Conservation (phyloP, 768 basidiomycete species). For the Rossbeevera mucosa region DNA sequence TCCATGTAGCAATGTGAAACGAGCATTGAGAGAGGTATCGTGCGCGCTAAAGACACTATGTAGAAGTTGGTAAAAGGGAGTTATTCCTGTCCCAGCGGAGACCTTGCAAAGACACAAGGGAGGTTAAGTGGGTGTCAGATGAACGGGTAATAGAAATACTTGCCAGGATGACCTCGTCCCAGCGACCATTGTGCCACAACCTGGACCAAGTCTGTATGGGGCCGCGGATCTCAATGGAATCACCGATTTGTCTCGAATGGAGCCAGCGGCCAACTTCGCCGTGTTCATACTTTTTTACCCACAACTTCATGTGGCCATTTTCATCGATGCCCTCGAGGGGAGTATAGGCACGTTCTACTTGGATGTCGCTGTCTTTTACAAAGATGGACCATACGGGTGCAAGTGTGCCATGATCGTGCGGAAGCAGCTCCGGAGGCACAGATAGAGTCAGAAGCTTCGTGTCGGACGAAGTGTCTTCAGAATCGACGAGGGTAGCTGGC, state of each 20-base stretch:
- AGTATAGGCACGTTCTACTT: constrained; percentile 83
- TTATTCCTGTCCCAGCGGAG: constrained; percentile 84
- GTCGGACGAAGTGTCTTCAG: constrained; percentile 47
- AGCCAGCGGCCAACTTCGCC: constrained; percentile 86
- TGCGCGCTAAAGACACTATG: constrained; percentile 43
- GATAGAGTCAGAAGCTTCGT: constrained; percentile 63
- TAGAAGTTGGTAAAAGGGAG: constrained; percentile 79
- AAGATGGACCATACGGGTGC: constrained; percentile 69
- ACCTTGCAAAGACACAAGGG: constrained; percentile 46
- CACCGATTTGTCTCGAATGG: constrained; percentile 62
- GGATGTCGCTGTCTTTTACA: constrained; percentile 84
- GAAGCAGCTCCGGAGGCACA: constrained; percentile 44
- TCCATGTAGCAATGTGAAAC: constrained; percentile 70
- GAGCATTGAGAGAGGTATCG: constrained; percentile 36
- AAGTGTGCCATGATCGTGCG: constrained; percentile 18
- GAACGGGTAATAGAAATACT: neutral
- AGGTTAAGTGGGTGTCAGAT: neutral
- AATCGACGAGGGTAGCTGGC: constrained; percentile 52
- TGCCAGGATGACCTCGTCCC: constrained; percentile 83
- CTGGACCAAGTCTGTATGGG: constrained; percentile 62
- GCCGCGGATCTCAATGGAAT: constrained; percentile 70
- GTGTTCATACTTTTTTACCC: constrained; percentile 74
- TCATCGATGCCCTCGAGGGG: constrained; percentile 69
- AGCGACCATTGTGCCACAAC: constrained; percentile 46
- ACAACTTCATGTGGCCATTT: constrained; percentile 64